Percentiles rank a stretch among this genome's conserved stretches.
These are phyloP conservation scores for Fagus sylvatica DNA, from an alignment of 306 rosid species.

Conservation along the genomic window DNA sequence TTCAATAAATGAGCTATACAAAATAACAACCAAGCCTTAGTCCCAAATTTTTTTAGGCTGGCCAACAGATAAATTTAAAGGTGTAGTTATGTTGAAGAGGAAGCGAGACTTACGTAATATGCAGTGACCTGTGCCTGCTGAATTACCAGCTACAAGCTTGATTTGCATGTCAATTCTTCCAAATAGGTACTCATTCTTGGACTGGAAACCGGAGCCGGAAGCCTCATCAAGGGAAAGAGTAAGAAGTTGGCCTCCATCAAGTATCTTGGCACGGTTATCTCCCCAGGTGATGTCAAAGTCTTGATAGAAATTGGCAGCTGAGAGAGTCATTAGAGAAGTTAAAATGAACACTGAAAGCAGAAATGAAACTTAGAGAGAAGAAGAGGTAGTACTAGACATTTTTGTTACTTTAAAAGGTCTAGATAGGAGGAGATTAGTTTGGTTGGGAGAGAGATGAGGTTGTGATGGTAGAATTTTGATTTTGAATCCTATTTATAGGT, in stretches of 20 bases:
- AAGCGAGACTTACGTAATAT: constrained; percentile 30
- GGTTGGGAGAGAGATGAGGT: no score
- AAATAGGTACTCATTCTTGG: constrained; percentile 39
- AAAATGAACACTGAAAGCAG: neutral
- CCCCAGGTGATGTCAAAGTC: constrained; percentile 47
- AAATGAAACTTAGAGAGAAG: neutral
- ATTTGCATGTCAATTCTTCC: constrained; percentile 45
- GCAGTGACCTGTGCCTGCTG: constrained; percentile 62
- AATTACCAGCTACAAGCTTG: constrained; percentile 17
- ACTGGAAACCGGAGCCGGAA: constrained; percentile 53
- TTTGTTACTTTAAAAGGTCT: neutral
- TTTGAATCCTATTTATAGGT: no score
- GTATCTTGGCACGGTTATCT: constrained; percentile 29
- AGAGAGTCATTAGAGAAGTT: neutral
- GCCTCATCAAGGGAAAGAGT: constrained; percentile 42
- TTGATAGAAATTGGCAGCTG: constrained; percentile 26
- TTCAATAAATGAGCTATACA: no score
- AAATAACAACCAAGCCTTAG: no score
- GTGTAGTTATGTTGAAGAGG: no score
- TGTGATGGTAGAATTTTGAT: no score
- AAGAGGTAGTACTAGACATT: neutral
- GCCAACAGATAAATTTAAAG: no score
- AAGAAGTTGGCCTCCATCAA: constrained; percentile 30
- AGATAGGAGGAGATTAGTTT: no score
- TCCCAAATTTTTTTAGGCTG: no score